Percentiles rank a stretch among this genome's conserved stretches.
Conservation (phyloP, 306 rosid genomes). For the Spatholobus suberectus region DNA sequence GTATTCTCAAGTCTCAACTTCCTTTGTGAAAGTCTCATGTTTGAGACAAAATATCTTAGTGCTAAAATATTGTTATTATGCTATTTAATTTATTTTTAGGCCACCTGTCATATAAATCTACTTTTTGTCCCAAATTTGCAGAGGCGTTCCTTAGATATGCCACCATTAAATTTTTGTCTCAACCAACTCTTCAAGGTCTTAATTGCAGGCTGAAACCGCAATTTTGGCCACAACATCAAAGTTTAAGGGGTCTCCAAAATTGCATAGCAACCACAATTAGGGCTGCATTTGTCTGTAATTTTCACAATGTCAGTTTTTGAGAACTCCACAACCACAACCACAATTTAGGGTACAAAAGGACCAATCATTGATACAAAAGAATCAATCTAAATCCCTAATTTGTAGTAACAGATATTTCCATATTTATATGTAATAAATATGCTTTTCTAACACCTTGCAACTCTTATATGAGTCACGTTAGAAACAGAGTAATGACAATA, state of each 20-base stretch:
- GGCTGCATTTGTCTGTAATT: neutral
- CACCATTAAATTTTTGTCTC: neutral
- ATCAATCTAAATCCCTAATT: no score
- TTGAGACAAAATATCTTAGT: neutral
- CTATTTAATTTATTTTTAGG: neutral
- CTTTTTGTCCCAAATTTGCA: neutral
- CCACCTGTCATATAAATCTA: neutral
- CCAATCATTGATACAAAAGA: no score
- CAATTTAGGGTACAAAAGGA: no score
- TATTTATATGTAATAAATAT: no score
- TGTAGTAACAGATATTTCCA: no score
- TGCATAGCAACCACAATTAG: neutral
- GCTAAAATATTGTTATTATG: neutral
- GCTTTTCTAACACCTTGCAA: neutral
- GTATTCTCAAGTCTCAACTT: neutral
- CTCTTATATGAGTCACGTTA: neutral
- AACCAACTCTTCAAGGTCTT: neutral
- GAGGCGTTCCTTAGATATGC: neutral
- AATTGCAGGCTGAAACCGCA: neutral
- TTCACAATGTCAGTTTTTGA: neutral
- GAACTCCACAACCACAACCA: neutral
- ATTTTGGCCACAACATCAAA: neutral
- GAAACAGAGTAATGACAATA: neutral
- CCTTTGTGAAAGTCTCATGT: neutral
- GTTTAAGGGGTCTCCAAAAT: neutral